Base-by-base conservation (phyloP, 805 yeast species). In the Limtongia smithiae region DNA sequence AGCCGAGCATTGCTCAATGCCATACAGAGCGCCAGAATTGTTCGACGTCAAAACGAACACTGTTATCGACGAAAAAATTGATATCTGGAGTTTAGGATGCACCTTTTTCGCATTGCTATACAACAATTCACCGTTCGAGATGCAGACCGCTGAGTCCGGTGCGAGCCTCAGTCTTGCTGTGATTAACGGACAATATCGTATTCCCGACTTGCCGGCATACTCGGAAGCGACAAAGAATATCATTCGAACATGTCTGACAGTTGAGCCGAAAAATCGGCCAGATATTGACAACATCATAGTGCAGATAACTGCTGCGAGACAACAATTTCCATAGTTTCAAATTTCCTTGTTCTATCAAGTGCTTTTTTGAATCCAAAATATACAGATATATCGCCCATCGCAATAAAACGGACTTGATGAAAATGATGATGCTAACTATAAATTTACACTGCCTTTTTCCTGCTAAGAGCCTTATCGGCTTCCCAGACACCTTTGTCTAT, bases 11-110 rank as follows among this genome's bases (percentile, higher is more conserved):
- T 86, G 95, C 62, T 84, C 95, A 1, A 68, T 87, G 46, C 88
- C 94, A 1, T 91, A 84, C 65, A 71, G 95, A 35, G 95, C 97
- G 0, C 97, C 97, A 0, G 97, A 90, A 63, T 71, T 91, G 39
- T 68, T 90, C 50, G 91, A 88, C 61, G 83, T 88, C 33, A 79
- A 78, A 37, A 76, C 86, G 1, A 82, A 83, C 36, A 66, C 78
- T n/a, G 67, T 67, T 4, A 72, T 90, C 38, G 80, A 81, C 54
- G 95, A 86, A 60, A 77, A 78, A 51, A 81, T 85, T 3, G 97
- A 90, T 65, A 79, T 91, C 22, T 90, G 97, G 97, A 83, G 95
- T 2, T 66, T 90, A 25, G 97, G 97, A 0, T 88, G 96, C 62
- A 72, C 88, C 1, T 64, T 88, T 15, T 90, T 85, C 65, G 79